Percentiles rank a stretch among this genome's conserved stretches.
Evolutionary conservation across 305 asterid species (phyloP).

Genomic region (Fraxinus nigra): DNA sequence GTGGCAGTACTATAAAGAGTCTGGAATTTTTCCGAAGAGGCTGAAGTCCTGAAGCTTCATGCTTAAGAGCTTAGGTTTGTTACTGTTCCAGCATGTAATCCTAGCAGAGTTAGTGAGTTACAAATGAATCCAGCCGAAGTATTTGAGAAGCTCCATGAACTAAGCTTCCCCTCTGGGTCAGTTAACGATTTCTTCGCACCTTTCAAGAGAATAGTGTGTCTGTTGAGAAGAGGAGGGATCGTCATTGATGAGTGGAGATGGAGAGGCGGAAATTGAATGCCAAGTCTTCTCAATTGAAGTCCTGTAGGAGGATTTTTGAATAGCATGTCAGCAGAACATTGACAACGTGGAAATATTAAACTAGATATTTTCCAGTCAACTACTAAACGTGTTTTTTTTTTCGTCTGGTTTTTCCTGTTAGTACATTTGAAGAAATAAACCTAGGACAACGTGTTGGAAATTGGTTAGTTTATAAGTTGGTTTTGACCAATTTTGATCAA

Average conservation of each 20-base stretch:
- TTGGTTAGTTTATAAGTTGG: background rate
- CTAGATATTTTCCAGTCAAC: background rate
- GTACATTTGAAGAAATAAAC: background rate
- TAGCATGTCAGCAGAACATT: background rate
- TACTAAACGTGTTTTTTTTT: background rate
- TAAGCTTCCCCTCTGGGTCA: slow-evolving; percentile 49
- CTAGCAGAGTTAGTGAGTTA: slow-evolving; percentile 32
- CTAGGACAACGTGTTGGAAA: background rate
- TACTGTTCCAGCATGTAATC: slow-evolving; percentile 64
- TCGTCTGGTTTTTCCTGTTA: background rate
- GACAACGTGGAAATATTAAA: background rate
- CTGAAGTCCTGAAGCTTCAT: slow-evolving; percentile 41
- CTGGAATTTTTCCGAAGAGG: slow-evolving; percentile 53
- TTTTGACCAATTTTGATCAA: background rate
- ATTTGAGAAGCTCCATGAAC: slow-evolving; percentile 55
- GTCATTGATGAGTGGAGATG: background rate
- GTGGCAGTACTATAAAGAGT: slow-evolving; percentile 43
- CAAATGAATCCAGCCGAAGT: slow-evolving; percentile 54
- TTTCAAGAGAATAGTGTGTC: slow-evolving; percentile 17
- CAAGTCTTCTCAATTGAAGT: background rate
- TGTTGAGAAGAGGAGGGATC: background rate
- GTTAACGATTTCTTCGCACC: slow-evolving; percentile 50
- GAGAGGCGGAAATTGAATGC: background rate
- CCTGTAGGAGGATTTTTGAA: background rate
- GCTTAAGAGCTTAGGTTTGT: slow-evolving; percentile 45